These are phyloP conservation scores for Beauveria asiatica DNA, from an alignment of 2,329 filamentous ascomycete species.

Conservation along the genomic window DNA sequence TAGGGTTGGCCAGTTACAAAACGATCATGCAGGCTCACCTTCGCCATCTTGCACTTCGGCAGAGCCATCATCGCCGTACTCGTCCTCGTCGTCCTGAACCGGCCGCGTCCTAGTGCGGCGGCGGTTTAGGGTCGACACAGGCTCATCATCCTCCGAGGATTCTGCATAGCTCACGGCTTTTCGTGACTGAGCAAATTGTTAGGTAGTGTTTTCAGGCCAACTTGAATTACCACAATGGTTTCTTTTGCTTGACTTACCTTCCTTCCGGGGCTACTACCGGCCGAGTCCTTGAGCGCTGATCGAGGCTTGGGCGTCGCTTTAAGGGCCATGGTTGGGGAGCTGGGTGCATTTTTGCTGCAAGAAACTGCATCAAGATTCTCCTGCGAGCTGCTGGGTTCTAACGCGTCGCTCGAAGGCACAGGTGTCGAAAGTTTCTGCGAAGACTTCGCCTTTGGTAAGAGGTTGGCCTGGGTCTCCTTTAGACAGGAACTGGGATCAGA, in stretches of 20 bases:
- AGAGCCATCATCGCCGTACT: constrained; percentile 63
- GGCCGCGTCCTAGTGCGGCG: constrained; percentile 42
- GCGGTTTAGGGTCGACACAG: constrained; percentile 44
- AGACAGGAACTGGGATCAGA: constrained; percentile 27
- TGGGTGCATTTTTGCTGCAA: constrained; percentile 41
- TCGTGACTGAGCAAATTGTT: constrained; percentile 31
- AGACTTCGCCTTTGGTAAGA: constrained; percentile 24
- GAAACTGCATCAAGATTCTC: constrained; percentile 46
- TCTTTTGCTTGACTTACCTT: constrained; percentile 47
- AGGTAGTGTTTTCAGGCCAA: background rate
- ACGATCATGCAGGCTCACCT: constrained; percentile 29
- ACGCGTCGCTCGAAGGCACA: constrained; percentile 69
- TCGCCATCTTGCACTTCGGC: constrained; percentile 55
- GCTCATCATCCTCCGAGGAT: constrained; percentile 71
- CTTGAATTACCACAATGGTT: too few relatives aligned
- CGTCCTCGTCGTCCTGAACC: constrained; percentile 57
- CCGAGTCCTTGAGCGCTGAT: constrained; percentile 31
- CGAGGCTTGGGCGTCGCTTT: constrained; percentile 32
- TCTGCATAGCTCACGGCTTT: constrained; percentile 73
- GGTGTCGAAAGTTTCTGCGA: constrained; percentile 49
- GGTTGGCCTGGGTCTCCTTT: constrained; percentile 34
- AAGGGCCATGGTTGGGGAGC: constrained; percentile 33
- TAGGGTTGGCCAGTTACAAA: too few relatives aligned
- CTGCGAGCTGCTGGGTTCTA: constrained; percentile 59
- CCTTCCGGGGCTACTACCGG: constrained; percentile 65